Conservation (phyloP, 495 filamentous ascomycete species). For the Cairneyella variabilis region DNA sequence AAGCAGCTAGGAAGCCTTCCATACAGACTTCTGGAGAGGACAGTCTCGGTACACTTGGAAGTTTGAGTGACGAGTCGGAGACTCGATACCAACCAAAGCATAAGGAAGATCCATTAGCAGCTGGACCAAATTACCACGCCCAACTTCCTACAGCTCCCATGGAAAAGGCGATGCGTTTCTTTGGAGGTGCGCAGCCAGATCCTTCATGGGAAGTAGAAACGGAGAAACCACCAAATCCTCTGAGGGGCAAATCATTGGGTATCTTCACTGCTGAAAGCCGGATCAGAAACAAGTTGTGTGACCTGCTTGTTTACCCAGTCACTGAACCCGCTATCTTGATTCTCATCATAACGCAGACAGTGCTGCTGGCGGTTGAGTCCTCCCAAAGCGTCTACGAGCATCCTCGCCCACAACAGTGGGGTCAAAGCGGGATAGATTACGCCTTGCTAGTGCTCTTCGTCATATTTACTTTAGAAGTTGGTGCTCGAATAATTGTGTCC, state of each 20-base stretch:
- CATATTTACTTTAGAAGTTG: slow-evolving; percentile 85
- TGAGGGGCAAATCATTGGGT: slow-evolving; percentile 82
- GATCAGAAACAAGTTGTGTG: slow-evolving; percentile 71
- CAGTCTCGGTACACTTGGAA: slow-evolving; percentile 11
- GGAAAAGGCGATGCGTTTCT: slow-evolving; percentile 24
- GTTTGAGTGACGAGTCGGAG: slow-evolving; percentile 21
- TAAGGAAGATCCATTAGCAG: slow-evolving; percentile 21
- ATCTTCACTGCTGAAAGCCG: slow-evolving; percentile 75
- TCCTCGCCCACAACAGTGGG: slow-evolving; percentile 55
- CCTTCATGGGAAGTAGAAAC: slow-evolving; percentile 10
- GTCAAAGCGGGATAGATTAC: slow-evolving; percentile 67
- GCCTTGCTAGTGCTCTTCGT: slow-evolving; percentile 78
- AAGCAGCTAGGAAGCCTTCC: background rate
- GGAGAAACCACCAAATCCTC: slow-evolving; percentile 56
- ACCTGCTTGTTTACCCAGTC: slow-evolving; percentile 81
- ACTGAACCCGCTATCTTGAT: slow-evolving; percentile 85
- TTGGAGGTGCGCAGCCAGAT: slow-evolving; percentile 9
- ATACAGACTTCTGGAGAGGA: slow-evolving; percentile 5
- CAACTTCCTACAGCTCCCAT: slow-evolving; percentile 19
- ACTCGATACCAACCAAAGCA: slow-evolving; percentile 16
- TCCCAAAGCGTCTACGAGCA: slow-evolving; percentile 60
- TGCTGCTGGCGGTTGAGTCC: slow-evolving; percentile 80
- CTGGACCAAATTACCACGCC: slow-evolving; percentile 9
- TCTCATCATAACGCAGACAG: slow-evolving; percentile 82
- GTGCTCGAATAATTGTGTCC: slow-evolving; percentile 81